phyloP scores from a whole-genome alignment of 352 stramenopile species.

The Achlya hypogyna region DNA sequence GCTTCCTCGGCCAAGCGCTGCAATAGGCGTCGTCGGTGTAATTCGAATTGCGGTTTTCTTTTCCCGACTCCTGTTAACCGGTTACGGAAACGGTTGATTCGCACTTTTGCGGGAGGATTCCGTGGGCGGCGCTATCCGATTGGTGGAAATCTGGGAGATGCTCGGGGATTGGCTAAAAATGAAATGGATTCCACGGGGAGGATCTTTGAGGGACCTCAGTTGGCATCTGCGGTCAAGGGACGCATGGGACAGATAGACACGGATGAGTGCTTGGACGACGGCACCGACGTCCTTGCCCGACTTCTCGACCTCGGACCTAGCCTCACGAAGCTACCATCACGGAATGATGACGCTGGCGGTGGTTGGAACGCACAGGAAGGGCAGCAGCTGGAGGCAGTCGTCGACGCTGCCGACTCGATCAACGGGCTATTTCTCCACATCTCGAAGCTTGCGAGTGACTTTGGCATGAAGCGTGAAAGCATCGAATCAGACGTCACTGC shows the following conservation, averaged over 20 bases:
- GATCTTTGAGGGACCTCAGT: background rate
- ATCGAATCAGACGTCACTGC: conserved; percentile 16
- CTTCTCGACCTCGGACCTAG: conserved; percentile 7
- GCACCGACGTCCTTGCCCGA: conserved; percentile 1
- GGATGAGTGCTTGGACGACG: conserved; percentile 1
- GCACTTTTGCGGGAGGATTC: too few relatives aligned
- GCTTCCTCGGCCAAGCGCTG: conserved; percentile 17
- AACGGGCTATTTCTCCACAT: conserved; percentile 79
- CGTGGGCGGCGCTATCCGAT: too few relatives aligned
- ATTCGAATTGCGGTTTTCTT: background rate
- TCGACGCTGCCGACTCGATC: conserved; percentile 64
- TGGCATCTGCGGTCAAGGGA: background rate
- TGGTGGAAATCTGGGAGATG: too few relatives aligned
- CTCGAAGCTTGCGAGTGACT: conserved; percentile 39
- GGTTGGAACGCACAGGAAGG: conserved; percentile 23
- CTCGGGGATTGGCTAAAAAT: background rate
- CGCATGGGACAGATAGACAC: conserved; percentile 12
- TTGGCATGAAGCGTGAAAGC: background rate
- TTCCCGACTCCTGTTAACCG: too few relatives aligned
- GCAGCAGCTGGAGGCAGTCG: conserved; percentile 61
- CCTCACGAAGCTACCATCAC: conserved; percentile 4
- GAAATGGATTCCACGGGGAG: background rate
- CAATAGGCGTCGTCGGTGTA: conserved; percentile 1
- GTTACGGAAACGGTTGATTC: too few relatives aligned
- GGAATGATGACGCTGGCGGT: background rate